Evolutionary conservation across 345 rosid species (phyloP), one percentile per base, ranked within the genome.

Genomic region (Balakata baccata): DNA sequence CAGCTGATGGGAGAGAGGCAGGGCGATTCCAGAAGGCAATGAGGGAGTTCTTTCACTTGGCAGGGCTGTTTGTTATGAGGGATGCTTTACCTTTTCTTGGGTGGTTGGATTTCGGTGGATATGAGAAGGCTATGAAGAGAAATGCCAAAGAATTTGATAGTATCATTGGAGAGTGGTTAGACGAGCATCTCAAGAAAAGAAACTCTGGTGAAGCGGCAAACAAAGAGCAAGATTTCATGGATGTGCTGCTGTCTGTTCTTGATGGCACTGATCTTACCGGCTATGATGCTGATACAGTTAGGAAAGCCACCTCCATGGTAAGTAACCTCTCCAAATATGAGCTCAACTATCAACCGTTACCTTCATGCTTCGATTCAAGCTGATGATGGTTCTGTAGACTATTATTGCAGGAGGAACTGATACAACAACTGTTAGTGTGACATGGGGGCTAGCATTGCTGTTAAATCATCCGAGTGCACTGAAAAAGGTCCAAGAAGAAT

Each of bases 221-320:
- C 3, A 25, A n/a, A 16, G 66, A 57, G 18, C 65, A 75, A 46
- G 81, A 79, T 14, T 84, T 84, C 68, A 79, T 84, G 49, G 85
- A 81, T 34, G 76, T 79, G 22, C 11, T 81, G 80, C 74, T 81
- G 5, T 77, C 76, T 7, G 80, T 50, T 37, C 76, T 81, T 62
- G 70, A 75, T 52, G 82, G 43, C 11, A 11, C 18, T 20, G 65
- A 79, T 43, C 69, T 81, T 58, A 50, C 41, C 1, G 78, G 79
- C 17, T 73, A 64, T 66, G 83, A 81, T 60, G 76, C 72, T 78
- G 68, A 74, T 75, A 77, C 83, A 8, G 80, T 84, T 38, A 71
- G 61, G 68, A 79, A 84, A 81, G 76, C 85, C 57, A 81, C 83
- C 16, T 20, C 63, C 71, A 18, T 63, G 80, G 85, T 82, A 79